Evolutionary conservation across 1,284 basidiomycete species (phyloP).

Genomic region (Tranzscheliella williamsii): DNA sequence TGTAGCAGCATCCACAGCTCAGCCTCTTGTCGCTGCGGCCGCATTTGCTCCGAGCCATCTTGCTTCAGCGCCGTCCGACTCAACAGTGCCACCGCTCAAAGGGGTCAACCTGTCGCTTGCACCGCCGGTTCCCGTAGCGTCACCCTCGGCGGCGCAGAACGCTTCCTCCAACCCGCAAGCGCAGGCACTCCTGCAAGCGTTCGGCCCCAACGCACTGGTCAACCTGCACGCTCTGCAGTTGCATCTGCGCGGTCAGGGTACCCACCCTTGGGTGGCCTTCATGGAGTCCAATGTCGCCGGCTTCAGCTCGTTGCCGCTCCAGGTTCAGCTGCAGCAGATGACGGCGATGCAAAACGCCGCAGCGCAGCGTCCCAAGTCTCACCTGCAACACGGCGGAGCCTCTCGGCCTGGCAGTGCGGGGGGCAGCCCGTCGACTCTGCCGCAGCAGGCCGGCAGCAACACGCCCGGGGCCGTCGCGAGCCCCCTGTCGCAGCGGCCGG

Average conservation of each 20-base stretch:
- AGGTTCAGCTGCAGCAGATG: slow-evolving; percentile 47
- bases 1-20: slow-evolving; percentile 3
- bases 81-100: slow-evolving; percentile 5
- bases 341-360: slow-evolving; percentile 34
- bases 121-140: slow-evolving; percentile 23
- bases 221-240: slow-evolving; percentile 43
- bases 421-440: too few relatives aligned
- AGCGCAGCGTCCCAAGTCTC: too few relatives aligned
- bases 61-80: not conserved
- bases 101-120: slow-evolving; percentile 20
- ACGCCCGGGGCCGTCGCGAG: too few relatives aligned
- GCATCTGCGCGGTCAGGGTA: slow-evolving; percentile 37
- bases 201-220: slow-evolving; percentile 45
- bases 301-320: slow-evolving; percentile 36
- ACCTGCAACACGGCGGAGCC: too few relatives aligned
- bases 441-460: too few relatives aligned
- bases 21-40: too few relatives aligned
- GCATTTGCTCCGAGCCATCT: too few relatives aligned
- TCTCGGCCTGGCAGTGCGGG: too few relatives aligned
- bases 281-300: slow-evolving; percentile 38
- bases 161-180: slow-evolving; percentile 37
- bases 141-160: slow-evolving; percentile 11
- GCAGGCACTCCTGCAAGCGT: slow-evolving; percentile 42
- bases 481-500: too few relatives aligned
- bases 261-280: slow-evolving; percentile 39